Conservation (phyloP, 805 yeast species). For the Yarrowia alimentaria region DNA sequence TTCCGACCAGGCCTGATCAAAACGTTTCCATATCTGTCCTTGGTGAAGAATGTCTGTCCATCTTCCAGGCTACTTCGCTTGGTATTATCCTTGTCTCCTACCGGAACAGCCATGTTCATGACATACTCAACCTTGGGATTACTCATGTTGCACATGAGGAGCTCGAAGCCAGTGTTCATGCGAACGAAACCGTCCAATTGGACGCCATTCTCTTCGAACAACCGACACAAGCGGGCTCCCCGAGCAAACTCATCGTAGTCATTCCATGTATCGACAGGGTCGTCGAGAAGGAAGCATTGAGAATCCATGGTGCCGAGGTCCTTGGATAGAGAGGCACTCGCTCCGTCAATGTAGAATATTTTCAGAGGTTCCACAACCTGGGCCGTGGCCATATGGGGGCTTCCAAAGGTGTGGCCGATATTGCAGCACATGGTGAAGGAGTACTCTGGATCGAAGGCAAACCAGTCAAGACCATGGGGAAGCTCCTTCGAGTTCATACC, state of each 20-base stretch:
- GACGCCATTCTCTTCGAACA: conserved; percentile 30
- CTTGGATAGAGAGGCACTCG: conserved; percentile 2
- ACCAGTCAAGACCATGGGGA: conserved; percentile 51
- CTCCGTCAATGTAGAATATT: conserved; percentile 9
- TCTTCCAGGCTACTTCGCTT: background rate
- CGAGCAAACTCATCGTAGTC: conserved; percentile 16
- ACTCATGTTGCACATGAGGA: conserved; percentile 56
- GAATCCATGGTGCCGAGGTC: conserved; percentile 33
- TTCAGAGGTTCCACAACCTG: conserved; percentile 1
- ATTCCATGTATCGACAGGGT: conserved; percentile 9
- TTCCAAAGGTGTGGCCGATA: conserved; percentile 8
- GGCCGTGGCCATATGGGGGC: conserved; percentile 4
- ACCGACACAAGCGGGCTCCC: conserved; percentile 1
- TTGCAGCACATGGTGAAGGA: conserved; percentile 41
- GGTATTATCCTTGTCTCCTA: background rate
- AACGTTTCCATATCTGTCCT: conserved; percentile 4
- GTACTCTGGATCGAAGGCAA: conserved; percentile 63
- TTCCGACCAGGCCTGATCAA: background rate
- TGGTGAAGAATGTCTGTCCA: background rate
- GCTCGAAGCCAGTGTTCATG: conserved; percentile 59
- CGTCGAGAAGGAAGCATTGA: conserved; percentile 6
- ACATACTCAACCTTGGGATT: conserved; percentile 47
- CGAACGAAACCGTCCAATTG: conserved; percentile 59
- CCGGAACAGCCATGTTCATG: conserved; percentile 10
- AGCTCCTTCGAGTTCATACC: conserved; percentile 44